These are phyloP conservation scores for Paracoccidioides lutzii DNA, from an alignment of 2,329 filamentous ascomycete species.

Conservation along the genomic window DNA sequence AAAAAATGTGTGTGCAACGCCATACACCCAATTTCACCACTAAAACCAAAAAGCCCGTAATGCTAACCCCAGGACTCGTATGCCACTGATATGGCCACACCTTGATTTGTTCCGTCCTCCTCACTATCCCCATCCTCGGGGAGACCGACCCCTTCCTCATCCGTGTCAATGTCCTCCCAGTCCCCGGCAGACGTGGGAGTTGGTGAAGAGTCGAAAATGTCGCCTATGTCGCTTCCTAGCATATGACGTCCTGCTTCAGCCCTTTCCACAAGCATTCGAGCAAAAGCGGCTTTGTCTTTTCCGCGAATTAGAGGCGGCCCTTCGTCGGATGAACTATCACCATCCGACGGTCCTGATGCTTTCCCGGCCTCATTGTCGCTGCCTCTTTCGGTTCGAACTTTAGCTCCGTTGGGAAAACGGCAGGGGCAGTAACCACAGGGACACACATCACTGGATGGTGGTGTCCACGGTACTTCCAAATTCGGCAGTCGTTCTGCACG, in stretches of 20 bases:
- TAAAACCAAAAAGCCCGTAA: too few species aligned
- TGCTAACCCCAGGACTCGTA: too few species aligned
- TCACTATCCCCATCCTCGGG: background rate
- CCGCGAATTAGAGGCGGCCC: background rate
- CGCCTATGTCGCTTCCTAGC: slow-evolving; percentile 2
- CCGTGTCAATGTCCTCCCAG: background rate
- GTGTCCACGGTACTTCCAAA: background rate
- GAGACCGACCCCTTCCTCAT: background rate
- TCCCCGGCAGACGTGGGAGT: background rate
- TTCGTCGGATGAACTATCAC: too few species aligned
- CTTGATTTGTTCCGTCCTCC: background rate
- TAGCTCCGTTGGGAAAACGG: too few species aligned
- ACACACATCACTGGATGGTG: background rate
- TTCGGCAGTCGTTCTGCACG: background rate
- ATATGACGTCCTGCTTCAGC: background rate
- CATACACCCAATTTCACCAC: too few species aligned
- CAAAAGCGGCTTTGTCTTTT: slow-evolving; percentile 4
- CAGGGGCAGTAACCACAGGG: background rate
- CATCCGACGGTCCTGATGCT: too few species aligned
- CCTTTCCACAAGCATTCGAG: background rate
- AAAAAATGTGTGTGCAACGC: too few species aligned
- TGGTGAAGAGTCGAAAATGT: background rate
- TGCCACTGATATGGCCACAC: background rate
- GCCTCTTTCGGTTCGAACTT: background rate
- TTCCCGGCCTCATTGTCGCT: background rate